Conservation (phyloP, 345 rosid species). For the Moricandia arvensis region DNA sequence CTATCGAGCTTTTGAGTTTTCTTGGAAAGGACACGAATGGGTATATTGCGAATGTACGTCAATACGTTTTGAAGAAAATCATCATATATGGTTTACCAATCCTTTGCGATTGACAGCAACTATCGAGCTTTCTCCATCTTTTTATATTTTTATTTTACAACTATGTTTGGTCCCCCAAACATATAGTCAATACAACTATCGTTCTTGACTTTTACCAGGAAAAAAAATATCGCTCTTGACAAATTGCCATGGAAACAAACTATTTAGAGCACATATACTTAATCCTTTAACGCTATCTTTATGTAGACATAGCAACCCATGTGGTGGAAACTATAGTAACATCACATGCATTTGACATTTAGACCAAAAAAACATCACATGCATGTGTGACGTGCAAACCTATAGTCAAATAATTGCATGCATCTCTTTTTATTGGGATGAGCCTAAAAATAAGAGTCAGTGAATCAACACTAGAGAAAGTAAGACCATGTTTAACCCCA, state of each 20-base stretch:
- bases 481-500: too few relatives aligned
- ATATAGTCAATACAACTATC: neutral
- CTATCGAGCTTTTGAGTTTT: too few relatives aligned
- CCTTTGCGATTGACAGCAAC: neutral
- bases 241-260: neutral
- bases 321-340: slow-evolving; percentile 6
- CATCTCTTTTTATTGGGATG: slow-evolving; percentile 17
- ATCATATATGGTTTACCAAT: slow-evolving; percentile 16
- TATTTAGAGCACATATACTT: neutral
- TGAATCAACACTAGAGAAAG: slow-evolving; percentile 16
- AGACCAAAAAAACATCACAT: slow-evolving; percentile 16
- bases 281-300: neutral
- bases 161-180: slow-evolving; percentile 16
- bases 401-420: slow-evolving; percentile 24
- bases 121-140: neutral
- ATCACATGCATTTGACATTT: too few relatives aligned
- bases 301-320: slow-evolving; percentile 9
- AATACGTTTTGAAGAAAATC: slow-evolving; percentile 1
- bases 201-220: too few relatives aligned
- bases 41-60: slow-evolving; percentile 22
- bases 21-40: slow-evolving; percentile 27
- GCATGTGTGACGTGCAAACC: slow-evolving; percentile 14
- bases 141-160: neutral
- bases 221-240: too few relatives aligned
- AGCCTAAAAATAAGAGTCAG: slow-evolving; percentile 15